Evolutionary conservation across 306 rosid species (phyloP).

Genomic region (Vicia sativa): DNA sequence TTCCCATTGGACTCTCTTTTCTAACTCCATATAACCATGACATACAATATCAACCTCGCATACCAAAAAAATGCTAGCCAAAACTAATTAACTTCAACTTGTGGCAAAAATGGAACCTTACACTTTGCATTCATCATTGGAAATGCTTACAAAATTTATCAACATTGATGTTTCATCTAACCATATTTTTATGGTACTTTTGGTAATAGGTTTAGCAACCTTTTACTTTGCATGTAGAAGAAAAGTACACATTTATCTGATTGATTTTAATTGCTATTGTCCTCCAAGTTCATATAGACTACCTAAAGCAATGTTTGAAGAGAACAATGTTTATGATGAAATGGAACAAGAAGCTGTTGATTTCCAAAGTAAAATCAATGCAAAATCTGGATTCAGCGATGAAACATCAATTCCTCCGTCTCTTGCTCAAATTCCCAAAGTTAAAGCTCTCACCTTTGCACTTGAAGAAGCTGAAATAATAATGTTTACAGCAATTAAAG

Average conservation of each 20-base stretch:
- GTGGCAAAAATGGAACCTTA: slow-evolving; percentile 30
- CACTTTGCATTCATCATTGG: slow-evolving; percentile 21
- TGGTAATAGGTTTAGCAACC: slow-evolving; percentile 30
- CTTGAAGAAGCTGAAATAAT: slow-evolving; percentile 54
- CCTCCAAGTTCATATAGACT: slow-evolving; percentile 50
- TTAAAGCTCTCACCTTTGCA: slow-evolving; percentile 42
- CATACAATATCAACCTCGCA: slow-evolving; percentile 16
- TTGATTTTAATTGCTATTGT: slow-evolving; percentile 47
- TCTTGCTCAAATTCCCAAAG: slow-evolving; percentile 46
- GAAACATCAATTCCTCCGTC: slow-evolving; percentile 51
- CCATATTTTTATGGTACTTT: slow-evolving; percentile 24
- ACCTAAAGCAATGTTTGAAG: slow-evolving; percentile 51
- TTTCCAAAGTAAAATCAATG: slow-evolving; percentile 57
- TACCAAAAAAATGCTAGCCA: slow-evolving; percentile 15
- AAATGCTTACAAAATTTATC: slow-evolving; percentile 19
- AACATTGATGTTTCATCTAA: slow-evolving; percentile 33
- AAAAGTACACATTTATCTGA: slow-evolving; percentile 45
- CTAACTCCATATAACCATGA: slow-evolving; percentile 31
- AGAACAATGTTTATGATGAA: slow-evolving; percentile 35
- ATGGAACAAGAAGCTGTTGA: slow-evolving; percentile 49
- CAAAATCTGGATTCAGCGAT: slow-evolving; percentile 65
- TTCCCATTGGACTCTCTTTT: slow-evolving; percentile 37
- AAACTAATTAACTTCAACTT: slow-evolving; percentile 20
- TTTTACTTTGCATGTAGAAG: slow-evolving; percentile 45
- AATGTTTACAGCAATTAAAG: slow-evolving; percentile 43